Conservation (phyloP, 2,329 filamentous ascomycete species). For the Phialophora expanda region DNA sequence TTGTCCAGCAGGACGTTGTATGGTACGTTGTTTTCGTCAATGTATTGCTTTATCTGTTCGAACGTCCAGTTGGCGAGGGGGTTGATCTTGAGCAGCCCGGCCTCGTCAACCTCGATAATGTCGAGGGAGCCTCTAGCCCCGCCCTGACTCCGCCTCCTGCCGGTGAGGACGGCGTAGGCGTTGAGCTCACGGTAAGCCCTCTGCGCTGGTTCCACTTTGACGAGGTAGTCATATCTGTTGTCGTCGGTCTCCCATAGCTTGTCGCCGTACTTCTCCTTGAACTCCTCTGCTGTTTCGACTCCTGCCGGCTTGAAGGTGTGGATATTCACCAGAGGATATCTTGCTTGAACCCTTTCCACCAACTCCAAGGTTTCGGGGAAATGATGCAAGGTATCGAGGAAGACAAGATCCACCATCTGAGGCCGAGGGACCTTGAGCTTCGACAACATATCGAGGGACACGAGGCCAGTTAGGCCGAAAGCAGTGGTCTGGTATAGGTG, state of each 20-base stretch:
- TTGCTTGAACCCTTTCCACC: constrained; percentile 72
- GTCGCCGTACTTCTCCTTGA: constrained; percentile 80
- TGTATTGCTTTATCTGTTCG: constrained; percentile 83
- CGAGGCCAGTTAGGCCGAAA: constrained; percentile 80
- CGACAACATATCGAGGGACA: constrained; percentile 73
- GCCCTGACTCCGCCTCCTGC: constrained; percentile 88
- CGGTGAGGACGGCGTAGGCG: constrained; percentile 89
- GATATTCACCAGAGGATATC: constrained; percentile 78
- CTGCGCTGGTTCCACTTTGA: constrained; percentile 96
- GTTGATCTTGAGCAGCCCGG: constrained; percentile 95
- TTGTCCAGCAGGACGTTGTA: constrained; percentile 90
- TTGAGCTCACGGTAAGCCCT: constrained; percentile 85
- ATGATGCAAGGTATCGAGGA: constrained; percentile 83
- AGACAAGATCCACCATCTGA: constrained; percentile 63
- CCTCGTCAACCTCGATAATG: constrained; percentile 90
- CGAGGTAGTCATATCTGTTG: constrained; percentile 93
- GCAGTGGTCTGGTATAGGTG: constrained; percentile 86
- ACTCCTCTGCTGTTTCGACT: constrained; percentile 73
- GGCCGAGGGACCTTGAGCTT: constrained; percentile 56
- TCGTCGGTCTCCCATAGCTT: constrained; percentile 83
- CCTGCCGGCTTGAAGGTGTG: constrained; percentile 90
- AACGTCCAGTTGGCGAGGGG: constrained; percentile 95
- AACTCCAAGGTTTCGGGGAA: constrained; percentile 77
- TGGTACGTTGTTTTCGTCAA: constrained; percentile 83
- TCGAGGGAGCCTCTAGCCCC: constrained; percentile 88